phyloP scores from a whole-genome alignment of 2,329 filamentous ascomycete species.

The Clathrospora elynae region DNA sequence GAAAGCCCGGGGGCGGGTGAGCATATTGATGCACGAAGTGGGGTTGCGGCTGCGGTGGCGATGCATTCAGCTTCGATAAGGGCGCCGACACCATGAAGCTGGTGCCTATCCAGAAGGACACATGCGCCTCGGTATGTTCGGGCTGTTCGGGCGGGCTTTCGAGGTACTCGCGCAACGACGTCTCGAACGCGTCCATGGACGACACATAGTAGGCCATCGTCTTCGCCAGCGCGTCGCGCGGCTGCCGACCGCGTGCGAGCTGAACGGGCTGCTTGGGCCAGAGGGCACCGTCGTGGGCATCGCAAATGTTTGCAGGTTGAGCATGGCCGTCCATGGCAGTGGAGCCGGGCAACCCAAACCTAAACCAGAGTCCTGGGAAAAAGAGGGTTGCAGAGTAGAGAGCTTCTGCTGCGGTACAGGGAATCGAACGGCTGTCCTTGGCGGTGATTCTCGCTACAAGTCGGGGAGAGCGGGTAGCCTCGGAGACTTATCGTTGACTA shows the following conservation, averaged over 20 bases:
- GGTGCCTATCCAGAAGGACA: constrained; percentile 47
- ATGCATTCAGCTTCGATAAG: too few relatives aligned
- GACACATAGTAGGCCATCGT: constrained; percentile 39
- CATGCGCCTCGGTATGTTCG: constrained; percentile 47
- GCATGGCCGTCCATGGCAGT: constrained; percentile 31
- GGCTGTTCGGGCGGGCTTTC: constrained; percentile 40
- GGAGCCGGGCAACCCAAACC: constrained; percentile 22
- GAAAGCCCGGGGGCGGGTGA: constrained; percentile 37
- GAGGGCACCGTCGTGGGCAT: constrained; percentile 20
- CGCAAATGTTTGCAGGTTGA: constrained; percentile 15
- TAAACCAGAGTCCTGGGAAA: constrained; percentile 16
- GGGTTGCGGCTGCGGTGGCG: constrained; percentile 6
- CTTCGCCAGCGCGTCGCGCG: constrained; percentile 45
- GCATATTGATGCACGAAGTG: constrained; percentile 17
- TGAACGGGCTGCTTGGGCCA: constrained; percentile 29
- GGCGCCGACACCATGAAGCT: constrained; percentile 39
- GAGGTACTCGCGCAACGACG: constrained; percentile 45
- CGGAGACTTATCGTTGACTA: too few relatives aligned
- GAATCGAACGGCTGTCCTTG: too few relatives aligned
- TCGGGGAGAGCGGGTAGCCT: too few relatives aligned
- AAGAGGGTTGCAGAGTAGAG: too few relatives aligned
- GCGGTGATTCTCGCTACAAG: too few relatives aligned
- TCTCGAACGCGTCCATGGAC: constrained; percentile 46
- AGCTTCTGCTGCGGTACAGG: too few relatives aligned
- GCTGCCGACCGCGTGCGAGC: constrained; percentile 46